Percentiles rank a stretch among this genome's conserved stretches.
Conservation (phyloP, 2,329 filamentous ascomycete genomes). For the Periglandula ipomoeae region DNA sequence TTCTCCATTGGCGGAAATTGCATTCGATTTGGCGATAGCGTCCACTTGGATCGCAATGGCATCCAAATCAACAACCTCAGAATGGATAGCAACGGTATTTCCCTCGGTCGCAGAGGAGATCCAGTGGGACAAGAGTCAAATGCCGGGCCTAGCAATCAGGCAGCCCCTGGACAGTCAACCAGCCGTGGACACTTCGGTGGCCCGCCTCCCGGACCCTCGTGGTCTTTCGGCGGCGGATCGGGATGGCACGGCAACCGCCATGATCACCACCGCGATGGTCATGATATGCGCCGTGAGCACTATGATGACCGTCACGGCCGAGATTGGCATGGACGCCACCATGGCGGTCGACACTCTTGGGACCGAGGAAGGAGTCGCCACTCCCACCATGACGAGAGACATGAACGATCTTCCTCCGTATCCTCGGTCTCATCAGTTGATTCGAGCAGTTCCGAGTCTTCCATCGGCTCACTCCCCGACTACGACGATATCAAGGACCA, state of each 20-base stretch:
- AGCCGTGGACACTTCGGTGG: background rate
- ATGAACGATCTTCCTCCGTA: slow-evolving; percentile 23
- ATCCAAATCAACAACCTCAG: slow-evolving; percentile 36
- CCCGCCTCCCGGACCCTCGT: background rate
- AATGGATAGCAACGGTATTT: slow-evolving; percentile 31
- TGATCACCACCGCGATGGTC: slow-evolving; percentile 2
- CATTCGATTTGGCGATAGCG: slow-evolving; percentile 31
- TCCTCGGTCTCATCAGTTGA: slow-evolving; percentile 25
- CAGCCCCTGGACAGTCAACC: background rate
- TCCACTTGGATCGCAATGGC: slow-evolving; percentile 35
- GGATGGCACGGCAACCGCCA: slow-evolving; percentile 7
- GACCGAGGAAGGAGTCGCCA: background rate
- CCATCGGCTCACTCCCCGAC: slow-evolving; percentile 44
- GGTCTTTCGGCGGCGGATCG: background rate
- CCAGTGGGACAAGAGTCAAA: background rate
- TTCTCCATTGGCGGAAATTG: slow-evolving; percentile 34
- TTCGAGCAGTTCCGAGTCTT: slow-evolving; percentile 27
- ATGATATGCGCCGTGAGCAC: background rate
- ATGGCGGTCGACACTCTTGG: background rate
- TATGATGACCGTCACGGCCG: slow-evolving; percentile 11
- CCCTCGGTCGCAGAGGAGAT: slow-evolving; percentile 8
- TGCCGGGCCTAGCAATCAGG: background rate
- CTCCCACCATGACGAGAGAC: slow-evolving; percentile 8
- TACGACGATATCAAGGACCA: slow-evolving; percentile 39
- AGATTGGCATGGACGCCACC: background rate